Percentiles rank a stretch among this genome's conserved stretches.
Conservation (phyloP, 129 eudicot genomes). For the Rutidosis leptorrhynchoides region DNA sequence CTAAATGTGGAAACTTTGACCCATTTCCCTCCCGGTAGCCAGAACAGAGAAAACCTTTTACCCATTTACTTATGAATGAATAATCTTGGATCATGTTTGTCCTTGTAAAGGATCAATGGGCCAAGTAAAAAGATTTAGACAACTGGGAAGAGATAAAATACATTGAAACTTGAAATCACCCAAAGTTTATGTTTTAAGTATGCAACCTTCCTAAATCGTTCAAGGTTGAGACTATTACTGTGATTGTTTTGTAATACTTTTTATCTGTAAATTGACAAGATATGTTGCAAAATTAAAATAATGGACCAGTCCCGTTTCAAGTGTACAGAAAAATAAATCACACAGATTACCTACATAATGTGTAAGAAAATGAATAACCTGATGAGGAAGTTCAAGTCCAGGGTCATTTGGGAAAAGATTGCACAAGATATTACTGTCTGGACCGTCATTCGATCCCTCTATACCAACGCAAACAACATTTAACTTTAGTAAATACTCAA, state of each 20-base stretch:
- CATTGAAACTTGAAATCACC: not conserved
- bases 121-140: not conserved
- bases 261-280: too few species aligned
- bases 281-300: too few species aligned
- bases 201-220: not conserved
- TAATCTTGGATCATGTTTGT: not conserved
- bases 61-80: not conserved
- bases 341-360: not conserved
- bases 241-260: not conserved
- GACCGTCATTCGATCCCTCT: slow-evolving; percentile 69
- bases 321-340: not conserved
- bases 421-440: slow-evolving; percentile 69
- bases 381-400: slow-evolving; percentile 93
- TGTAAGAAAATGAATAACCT: slow-evolving; percentile 43
- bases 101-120: too few species aligned
- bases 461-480: slow-evolving; percentile 83
- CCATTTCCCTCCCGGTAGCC: too few species aligned
- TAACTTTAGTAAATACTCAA: slow-evolving; percentile 76
- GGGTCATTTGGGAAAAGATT: slow-evolving; percentile 89
- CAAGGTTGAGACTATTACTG: not conserved
- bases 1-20: not conserved
- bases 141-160: not conserved
- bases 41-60: too few species aligned
- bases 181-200: not conserved
- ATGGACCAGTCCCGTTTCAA: not conserved